Conservation (phyloP, 768 basidiomycete genomes). For the Lactarius sanguifluus region DNA sequence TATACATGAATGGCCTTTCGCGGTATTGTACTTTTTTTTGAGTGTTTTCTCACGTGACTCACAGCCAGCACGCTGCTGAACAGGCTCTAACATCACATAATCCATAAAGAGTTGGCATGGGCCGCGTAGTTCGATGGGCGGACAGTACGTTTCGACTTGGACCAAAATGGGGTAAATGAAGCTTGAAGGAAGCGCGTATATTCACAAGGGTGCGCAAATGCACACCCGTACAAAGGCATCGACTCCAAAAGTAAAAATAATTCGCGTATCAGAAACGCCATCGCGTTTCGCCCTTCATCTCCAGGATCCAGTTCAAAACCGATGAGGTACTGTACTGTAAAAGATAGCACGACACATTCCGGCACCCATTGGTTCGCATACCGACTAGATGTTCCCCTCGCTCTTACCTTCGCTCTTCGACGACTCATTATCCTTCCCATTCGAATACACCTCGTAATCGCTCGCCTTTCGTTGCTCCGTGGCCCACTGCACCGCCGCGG, state of each 20-base stretch:
- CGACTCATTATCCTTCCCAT: background rate
- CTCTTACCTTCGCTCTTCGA: background rate
- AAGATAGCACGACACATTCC: background rate
- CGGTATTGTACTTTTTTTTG: too few species aligned
- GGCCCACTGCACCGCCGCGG: constrained; percentile 43
- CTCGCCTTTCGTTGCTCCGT: constrained; percentile 28
- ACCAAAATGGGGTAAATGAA: background rate
- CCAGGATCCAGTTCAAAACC: background rate
- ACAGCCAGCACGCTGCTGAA: too few species aligned
- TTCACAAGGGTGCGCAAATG: background rate
- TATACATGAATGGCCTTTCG: too few species aligned
- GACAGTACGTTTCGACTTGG: background rate
- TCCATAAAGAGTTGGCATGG: too few species aligned
- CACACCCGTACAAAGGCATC: too few species aligned
- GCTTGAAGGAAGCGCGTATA: background rate
- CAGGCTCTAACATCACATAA: too few species aligned
- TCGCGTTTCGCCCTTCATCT: background rate
- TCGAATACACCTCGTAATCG: background rate
- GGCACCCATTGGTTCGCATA: background rate
- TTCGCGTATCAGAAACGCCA: background rate
- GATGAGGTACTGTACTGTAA: background rate
- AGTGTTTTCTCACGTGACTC: too few species aligned
- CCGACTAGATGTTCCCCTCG: background rate
- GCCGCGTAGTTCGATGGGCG: too few species aligned
- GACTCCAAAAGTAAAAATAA: background rate